Evolutionary conservation across 2,329 filamentous ascomycete genomes (phyloP).

Genomic region (Akanthomyces dipterigenus): DNA sequence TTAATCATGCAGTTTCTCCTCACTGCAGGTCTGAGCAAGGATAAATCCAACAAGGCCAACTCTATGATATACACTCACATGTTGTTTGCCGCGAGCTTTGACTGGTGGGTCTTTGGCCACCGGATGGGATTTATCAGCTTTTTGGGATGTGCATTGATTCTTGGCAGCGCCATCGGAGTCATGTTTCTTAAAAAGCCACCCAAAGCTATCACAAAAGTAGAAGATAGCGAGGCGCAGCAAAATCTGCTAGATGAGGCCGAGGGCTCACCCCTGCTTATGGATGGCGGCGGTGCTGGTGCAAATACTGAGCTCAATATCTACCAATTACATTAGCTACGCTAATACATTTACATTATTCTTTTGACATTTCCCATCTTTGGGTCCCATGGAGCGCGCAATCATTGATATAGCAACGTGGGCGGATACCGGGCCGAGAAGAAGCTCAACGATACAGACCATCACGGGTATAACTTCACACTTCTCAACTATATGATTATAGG

Average conservation of each 20-base stretch:
- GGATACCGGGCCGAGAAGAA: no score
- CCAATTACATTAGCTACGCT: not conserved
- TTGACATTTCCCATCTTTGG: not conserved
- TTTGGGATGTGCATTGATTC: constrained; percentile 44
- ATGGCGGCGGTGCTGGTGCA: constrained; percentile 20
- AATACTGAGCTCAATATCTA: constrained; percentile 16
- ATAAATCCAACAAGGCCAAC: constrained; percentile 55
- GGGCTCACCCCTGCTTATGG: constrained; percentile 34
- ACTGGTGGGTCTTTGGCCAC: constrained; percentile 46
- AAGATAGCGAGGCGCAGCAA: constrained; percentile 29
- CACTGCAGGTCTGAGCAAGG: constrained; percentile 66
- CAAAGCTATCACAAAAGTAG: constrained; percentile 19
- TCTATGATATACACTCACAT: constrained; percentile 54
- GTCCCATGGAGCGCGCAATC: no score
- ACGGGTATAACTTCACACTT: no score
- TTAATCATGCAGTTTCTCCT: constrained; percentile 84
- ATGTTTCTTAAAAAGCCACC: constrained; percentile 36
- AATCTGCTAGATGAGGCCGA: constrained; percentile 28
- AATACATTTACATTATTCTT: not conserved
- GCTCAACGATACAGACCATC: no score
- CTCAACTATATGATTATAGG: no score
- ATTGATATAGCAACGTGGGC: no score
- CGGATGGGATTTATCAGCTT: constrained; percentile 43
- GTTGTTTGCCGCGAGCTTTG: constrained; percentile 47
- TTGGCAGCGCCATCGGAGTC: constrained; percentile 47